Conservation (phyloP, 495 filamentous ascomycete genomes). For the Halenospora varia region DNA sequence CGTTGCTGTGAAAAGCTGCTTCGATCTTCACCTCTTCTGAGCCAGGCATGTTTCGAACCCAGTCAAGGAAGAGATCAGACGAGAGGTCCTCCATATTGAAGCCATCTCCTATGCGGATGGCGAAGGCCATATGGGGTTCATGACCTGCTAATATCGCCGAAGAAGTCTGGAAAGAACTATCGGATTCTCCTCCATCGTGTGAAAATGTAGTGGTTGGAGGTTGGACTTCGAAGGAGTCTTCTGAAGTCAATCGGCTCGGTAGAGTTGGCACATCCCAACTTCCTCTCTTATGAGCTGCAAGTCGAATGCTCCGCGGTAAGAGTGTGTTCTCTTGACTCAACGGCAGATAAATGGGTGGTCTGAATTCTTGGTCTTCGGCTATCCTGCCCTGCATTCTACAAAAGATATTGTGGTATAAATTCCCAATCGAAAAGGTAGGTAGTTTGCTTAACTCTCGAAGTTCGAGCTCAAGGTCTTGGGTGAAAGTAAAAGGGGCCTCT, state of each 20-base stretch:
- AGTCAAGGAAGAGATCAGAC: slow-evolving; percentile 7
- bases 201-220: neutral
- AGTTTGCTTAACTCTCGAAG: slow-evolving; percentile 9
- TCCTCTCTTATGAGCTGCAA: neutral
- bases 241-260: neutral
- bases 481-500: neutral
- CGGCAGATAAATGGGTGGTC: slow-evolving; percentile 1
- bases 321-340: neutral
- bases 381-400: slow-evolving; percentile 2
- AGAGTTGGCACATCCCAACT: neutral
- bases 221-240: neutral
- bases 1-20: slow-evolving; percentile 11
- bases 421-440: slow-evolving; percentile 13
- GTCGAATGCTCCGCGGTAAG: slow-evolving; percentile 14
- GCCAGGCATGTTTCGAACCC: slow-evolving; percentile 2
- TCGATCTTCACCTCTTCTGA: slow-evolving; percentile 14
- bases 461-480: slow-evolving; percentile 3
- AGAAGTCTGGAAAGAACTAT: neutral
- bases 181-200: neutral
- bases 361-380: neutral
- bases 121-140: slow-evolving; percentile 10
- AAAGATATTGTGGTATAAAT: slow-evolving; percentile 14
- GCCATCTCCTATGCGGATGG: slow-evolving; percentile 6
- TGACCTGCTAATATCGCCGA: neutral
- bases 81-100: slow-evolving; percentile 5